Conservation (phyloP, 306 rosid genomes). For the Cucumis cinereus region DNA sequence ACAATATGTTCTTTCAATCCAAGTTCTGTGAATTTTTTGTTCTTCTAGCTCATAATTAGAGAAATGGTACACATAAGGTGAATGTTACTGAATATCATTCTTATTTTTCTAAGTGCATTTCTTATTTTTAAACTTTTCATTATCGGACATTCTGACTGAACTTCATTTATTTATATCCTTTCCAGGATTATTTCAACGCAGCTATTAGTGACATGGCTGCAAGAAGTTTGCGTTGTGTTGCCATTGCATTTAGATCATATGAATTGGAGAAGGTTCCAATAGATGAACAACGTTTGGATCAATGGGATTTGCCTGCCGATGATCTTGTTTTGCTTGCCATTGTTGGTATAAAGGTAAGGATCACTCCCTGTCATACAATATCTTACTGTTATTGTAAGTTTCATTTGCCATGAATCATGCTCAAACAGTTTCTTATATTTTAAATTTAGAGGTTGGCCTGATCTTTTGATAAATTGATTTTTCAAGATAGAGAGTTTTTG, state of each 20-base stretch:
- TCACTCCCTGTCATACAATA: background rate
- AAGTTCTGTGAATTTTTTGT: background rate
- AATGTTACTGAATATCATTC: background rate
- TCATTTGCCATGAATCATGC: background rate
- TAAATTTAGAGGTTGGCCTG: background rate
- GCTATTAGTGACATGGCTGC: conserved; percentile 83
- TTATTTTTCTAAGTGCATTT: background rate
- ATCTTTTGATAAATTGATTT: background rate
- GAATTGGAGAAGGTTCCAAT: conserved; percentile 57
- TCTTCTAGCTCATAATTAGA: background rate
- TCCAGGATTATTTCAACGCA: conserved; percentile 46
- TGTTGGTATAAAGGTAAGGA: conserved; percentile 85
- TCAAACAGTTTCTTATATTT: background rate
- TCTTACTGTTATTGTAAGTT: background rate
- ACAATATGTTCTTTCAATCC: background rate
- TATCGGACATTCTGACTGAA: background rate
- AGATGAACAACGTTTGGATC: conserved; percentile 42
- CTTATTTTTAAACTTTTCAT: background rate
- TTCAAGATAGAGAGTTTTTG: background rate
- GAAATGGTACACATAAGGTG: background rate
- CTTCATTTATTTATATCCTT: background rate
- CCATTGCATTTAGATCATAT: conserved; percentile 73
- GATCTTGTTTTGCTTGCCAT: conserved; percentile 81
- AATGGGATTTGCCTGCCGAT: conserved; percentile 78
- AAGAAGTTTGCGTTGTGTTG: conserved; percentile 85